phyloP scores from a whole-genome alignment of 208 protist species.

The Trypanosoma theileri region DNA sequence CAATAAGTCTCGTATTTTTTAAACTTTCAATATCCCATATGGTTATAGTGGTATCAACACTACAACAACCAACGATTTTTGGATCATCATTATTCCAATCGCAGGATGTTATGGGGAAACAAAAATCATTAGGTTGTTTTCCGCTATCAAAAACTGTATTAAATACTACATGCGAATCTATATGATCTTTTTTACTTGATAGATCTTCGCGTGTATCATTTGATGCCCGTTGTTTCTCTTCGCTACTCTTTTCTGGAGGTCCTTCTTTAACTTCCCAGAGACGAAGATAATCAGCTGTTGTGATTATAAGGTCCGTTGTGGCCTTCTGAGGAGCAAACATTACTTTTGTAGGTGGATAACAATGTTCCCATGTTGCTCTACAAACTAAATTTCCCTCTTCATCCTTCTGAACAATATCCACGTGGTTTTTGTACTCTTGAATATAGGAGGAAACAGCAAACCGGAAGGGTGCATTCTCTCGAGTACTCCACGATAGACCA shows the following conservation, averaged over 20 bases:
- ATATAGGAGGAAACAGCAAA: conserved; percentile 96
- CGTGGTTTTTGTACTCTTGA: conserved; percentile 96
- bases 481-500: conserved; percentile 89
- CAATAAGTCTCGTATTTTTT: conserved; percentile 97
- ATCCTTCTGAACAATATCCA: conserved; percentile 88
- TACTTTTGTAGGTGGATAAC: conserved; percentile 96
- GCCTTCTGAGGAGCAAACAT: conserved; percentile 93
- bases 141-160: conserved; percentile 87
- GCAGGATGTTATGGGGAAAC: conserved; percentile 98
- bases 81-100: conserved; percentile 98
- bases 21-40: conserved; percentile 96
- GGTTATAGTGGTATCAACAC: conserved; percentile 99
- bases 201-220: conserved; percentile 13
- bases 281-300: conserved; percentile 98
- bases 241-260: conserved; percentile 11
- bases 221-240: conserved; percentile 15
- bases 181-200: conserved; percentile 32
- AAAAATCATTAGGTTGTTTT: conserved; percentile 94
- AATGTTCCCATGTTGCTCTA: conserved; percentile 94
- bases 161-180: conserved; percentile 81
- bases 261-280: conserved; percentile 94
- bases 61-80: conserved; percentile 96
- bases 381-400: conserved; percentile 64
- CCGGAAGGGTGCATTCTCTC: conserved; percentile 71
- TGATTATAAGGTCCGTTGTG: conserved; percentile 93